A percentile compares a stretch with the other conserved stretches of the same genome.
phyloP scores from a whole-genome alignment of 129 eudicot species.

The Escallonia rubra region DNA sequence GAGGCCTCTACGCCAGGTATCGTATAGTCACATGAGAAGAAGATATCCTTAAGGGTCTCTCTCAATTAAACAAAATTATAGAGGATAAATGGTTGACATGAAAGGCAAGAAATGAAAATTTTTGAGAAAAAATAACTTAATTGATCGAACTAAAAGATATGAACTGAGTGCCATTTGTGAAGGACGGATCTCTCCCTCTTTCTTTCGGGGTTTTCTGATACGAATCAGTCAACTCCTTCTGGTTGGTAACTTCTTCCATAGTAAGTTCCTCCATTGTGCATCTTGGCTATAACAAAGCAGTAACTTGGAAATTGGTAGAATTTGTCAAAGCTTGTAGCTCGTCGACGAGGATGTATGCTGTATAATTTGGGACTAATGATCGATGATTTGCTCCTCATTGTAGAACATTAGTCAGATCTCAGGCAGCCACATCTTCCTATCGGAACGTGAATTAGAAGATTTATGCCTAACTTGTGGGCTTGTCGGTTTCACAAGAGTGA shows the following conservation, averaged over 20 bases:
- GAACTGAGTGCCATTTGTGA: too few relatives aligned
- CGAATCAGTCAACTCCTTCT: too few relatives aligned
- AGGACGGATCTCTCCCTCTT: too few relatives aligned
- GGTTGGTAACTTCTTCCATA: too few relatives aligned
- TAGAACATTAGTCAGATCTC: constrained; percentile 60
- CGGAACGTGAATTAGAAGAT: constrained; percentile 74
- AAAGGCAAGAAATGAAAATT: neutral
- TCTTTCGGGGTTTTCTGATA: too few relatives aligned
- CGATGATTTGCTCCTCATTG: constrained; percentile 4
- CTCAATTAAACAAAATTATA: too few relatives aligned
- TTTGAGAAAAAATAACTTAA: neutral
- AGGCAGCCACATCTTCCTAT: constrained; percentile 67
- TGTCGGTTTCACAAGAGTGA: constrained; percentile 44
- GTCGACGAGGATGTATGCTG: neutral
- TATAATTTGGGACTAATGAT: neutral
- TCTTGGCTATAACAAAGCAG: too few relatives aligned
- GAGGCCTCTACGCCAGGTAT: constrained; percentile 57
- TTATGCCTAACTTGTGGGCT: constrained; percentile 72
- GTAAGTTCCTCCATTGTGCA: too few relatives aligned
- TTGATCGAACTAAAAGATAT: too few relatives aligned
- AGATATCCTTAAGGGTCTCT: neutral
- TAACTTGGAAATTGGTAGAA: too few relatives aligned
- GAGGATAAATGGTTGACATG: neutral
- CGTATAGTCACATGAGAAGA: neutral
- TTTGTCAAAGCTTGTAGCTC: neutral